Percentiles rank a stretch among this genome's conserved stretches.
These are phyloP conservation scores for Leucosporidium creatinivorum DNA, from an alignment of 768 basidiomycete genomes.

Conservation along the genomic window DNA sequence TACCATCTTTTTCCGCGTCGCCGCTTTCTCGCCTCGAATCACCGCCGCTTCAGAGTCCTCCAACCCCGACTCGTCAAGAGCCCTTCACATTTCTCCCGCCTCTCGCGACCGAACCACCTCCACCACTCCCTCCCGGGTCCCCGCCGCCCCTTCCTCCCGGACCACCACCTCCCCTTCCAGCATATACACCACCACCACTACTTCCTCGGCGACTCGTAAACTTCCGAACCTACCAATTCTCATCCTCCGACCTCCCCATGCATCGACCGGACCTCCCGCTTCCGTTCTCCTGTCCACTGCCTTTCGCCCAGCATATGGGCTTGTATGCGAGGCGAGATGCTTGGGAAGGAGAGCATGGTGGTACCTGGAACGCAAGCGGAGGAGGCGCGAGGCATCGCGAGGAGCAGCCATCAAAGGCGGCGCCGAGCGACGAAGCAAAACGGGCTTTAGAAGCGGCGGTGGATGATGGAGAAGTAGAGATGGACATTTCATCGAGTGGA, in stretches of 20 bases:
- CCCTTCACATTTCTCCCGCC: neutral
- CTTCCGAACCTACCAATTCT: neutral
- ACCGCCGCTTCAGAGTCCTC: too few species aligned
- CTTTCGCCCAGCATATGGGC: neutral
- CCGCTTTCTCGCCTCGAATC: too few species aligned
- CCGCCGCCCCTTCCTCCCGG: neutral
- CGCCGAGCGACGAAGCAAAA: neutral
- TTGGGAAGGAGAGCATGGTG: neutral
- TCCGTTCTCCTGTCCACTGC: neutral
- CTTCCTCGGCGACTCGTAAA: neutral
- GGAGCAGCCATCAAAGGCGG: neutral
- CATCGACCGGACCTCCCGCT: neutral
- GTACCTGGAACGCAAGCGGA: neutral
- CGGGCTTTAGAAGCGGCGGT: neutral
- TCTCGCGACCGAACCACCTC: neutral
- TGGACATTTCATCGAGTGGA: neutral
- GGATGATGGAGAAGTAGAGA: neutral
- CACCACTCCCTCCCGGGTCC: neutral
- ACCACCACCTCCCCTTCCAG: neutral
- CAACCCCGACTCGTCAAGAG: neutral
- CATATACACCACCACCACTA: neutral
- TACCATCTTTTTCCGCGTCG: too few species aligned
- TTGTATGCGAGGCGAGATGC: neutral
- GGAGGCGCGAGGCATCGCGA: too few species aligned
- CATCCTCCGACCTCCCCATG: neutral